These are phyloP conservation scores for Komagataella pastoris DNA, from an alignment of 805 yeast species.

Conservation along the genomic window DNA sequence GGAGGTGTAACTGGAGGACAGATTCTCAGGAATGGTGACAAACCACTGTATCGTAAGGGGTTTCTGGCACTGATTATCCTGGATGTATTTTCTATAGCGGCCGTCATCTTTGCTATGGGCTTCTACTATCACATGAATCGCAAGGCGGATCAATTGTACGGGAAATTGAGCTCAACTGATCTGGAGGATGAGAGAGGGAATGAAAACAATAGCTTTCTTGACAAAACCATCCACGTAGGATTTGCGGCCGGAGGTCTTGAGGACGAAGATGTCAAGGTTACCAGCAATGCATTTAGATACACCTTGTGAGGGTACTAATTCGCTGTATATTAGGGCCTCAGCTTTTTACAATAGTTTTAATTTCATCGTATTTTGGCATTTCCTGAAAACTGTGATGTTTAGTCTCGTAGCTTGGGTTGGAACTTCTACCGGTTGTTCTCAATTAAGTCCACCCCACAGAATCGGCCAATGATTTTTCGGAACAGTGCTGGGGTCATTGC, in stretches of 20 bases:
- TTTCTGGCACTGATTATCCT: not conserved
- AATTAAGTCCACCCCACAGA: too few species aligned
- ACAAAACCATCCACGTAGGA: not conserved
- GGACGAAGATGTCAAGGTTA: not conserved
- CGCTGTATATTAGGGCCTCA: too few species aligned
- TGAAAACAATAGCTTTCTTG: not conserved
- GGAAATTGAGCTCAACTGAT: not conserved
- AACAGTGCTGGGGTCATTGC: not conserved
- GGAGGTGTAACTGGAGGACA: constrained; percentile 10
- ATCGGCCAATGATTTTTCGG: not conserved
- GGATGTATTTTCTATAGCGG: not conserved
- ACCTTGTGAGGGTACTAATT: not conserved
- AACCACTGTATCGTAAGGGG: constrained; percentile 4
- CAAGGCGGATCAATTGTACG: not conserved
- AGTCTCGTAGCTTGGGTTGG: too few species aligned
- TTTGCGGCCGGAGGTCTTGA: not conserved
- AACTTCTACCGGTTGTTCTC: too few species aligned
- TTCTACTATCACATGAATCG: not conserved
- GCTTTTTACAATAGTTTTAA: too few species aligned
- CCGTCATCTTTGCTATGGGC: not conserved
- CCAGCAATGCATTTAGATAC: not conserved
- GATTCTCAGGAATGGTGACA: constrained; percentile 6
- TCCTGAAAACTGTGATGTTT: too few species aligned
- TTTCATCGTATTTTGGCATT: too few species aligned
- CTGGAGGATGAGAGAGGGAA: not conserved